Conservation (phyloP, 2,329 filamentous ascomycete genomes). For the Xylaria polymorpha region DNA sequence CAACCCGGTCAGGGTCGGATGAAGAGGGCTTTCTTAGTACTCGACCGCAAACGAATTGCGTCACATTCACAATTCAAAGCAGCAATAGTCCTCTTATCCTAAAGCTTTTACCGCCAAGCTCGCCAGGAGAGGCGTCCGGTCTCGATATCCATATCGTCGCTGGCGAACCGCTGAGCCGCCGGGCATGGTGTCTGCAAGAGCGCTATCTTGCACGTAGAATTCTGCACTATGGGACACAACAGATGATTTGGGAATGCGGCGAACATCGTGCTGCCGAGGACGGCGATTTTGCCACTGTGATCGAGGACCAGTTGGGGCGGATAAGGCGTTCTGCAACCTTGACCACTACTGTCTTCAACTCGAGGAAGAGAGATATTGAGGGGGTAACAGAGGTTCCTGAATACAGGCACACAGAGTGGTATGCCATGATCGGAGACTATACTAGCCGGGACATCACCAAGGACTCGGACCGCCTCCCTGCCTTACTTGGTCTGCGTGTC, state of each 20-base stretch:
- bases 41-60: not conserved
- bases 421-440: constrained; percentile 43
- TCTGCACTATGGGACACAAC: constrained; percentile 37
- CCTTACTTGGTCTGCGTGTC: constrained; percentile 46
- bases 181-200: constrained; percentile 45
- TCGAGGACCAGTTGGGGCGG: constrained; percentile 23
- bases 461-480: constrained; percentile 44
- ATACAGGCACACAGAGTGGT: constrained; percentile 38
- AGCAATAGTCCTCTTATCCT: not conserved
- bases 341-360: constrained; percentile 27
- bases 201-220: constrained; percentile 37
- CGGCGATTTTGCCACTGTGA: constrained; percentile 30
- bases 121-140: not conserved
- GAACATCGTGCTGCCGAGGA: constrained; percentile 38
- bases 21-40: constrained; percentile 22
- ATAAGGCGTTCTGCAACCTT: constrained; percentile 30
- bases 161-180: constrained; percentile 34
- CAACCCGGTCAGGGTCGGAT: constrained; percentile 19
- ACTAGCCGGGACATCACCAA: constrained; percentile 42
- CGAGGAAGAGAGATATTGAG: not conserved
- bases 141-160: not conserved
- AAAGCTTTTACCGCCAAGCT: constrained; percentile 10
- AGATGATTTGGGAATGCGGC: constrained; percentile 43
- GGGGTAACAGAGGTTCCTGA: not conserved
- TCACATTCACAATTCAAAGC: not conserved